Evolutionary conservation across 768 basidiomycete species (phyloP).

Genomic region (Boletus barrowsii): DNA sequence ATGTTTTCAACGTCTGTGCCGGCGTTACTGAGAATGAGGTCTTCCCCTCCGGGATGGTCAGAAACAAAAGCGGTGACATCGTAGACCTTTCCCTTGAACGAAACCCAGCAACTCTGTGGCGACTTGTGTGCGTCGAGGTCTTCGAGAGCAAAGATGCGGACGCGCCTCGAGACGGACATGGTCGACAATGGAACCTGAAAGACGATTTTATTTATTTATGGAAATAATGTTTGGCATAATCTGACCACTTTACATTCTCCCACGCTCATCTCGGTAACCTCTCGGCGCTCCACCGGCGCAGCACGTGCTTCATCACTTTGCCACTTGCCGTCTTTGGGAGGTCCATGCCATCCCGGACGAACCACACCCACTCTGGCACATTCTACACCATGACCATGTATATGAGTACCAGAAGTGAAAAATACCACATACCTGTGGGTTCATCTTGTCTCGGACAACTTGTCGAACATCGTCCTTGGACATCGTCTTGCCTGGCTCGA

Average conservation of each 20-base stretch:
- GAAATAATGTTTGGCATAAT: neutral
- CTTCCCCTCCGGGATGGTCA: conserved; percentile 96
- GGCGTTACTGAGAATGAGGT: conserved; percentile 77
- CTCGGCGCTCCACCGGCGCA: conserved; percentile 61
- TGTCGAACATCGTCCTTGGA: conserved; percentile 52
- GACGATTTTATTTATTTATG: no score
- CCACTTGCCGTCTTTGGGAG: conserved; percentile 86
- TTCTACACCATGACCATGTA: conserved; percentile 44
- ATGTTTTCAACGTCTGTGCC: conserved; percentile 77
- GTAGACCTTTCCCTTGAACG: conserved; percentile 81
- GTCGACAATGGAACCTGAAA: neutral
- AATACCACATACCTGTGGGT: conserved; percentile 68
- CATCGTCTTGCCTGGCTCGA: conserved; percentile 36
- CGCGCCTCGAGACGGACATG: conserved; percentile 59
- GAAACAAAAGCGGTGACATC: conserved; percentile 79
- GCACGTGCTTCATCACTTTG: conserved; percentile 79
- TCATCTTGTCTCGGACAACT: conserved; percentile 59
- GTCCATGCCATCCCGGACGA: conserved; percentile 62
- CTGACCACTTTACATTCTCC: conserved; percentile 13
- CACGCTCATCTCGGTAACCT: conserved; percentile 8
- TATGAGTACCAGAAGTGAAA: neutral
- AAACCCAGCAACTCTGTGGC: conserved; percentile 73
- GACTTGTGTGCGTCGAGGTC: conserved; percentile 69
- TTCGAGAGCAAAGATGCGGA: conserved; percentile 70
- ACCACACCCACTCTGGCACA: conserved; percentile 82